Conservation (phyloP, 257 asterid genomes). For the Primulina eburnea region DNA sequence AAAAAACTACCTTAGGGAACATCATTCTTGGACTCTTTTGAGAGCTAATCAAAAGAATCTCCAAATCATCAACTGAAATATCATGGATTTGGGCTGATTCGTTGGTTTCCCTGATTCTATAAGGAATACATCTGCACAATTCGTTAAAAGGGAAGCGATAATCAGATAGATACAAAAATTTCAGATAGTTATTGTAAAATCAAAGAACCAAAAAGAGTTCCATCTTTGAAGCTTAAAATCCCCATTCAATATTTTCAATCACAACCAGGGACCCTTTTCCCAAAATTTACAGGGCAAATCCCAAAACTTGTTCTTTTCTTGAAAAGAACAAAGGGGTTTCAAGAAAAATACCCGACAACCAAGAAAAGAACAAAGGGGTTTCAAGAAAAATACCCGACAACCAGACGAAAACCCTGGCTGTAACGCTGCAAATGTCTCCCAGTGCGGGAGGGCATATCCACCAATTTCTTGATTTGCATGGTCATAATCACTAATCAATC, state of each 20-base stretch:
- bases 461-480: slow-evolving; percentile 58
- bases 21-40: slow-evolving; percentile 79
- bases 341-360: slow-evolving; percentile 73
- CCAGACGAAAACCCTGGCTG: slow-evolving; percentile 65
- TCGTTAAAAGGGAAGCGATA: slow-evolving; percentile 6
- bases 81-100: slow-evolving; percentile 35
- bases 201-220: neutral
- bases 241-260: too few species aligned
- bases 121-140: slow-evolving; percentile 80
- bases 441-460: slow-evolving; percentile 49
- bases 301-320: too few species aligned
- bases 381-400: slow-evolving; percentile 66
- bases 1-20: slow-evolving; percentile 81
- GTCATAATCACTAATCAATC: slow-evolving; percentile 14
- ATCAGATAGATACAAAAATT: slow-evolving; percentile 16
- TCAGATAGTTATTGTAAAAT: neutral
- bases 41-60: slow-evolving; percentile 83
- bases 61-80: slow-evolving; percentile 54
- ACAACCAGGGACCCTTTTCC: neutral
- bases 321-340: neutral
- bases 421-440: slow-evolving; percentile 76
- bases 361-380: neutral
- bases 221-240: neutral
- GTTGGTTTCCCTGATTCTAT: slow-evolving; percentile 44
- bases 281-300: neutral